phyloP scores from a whole-genome alignment of 305 asterid species.

The Rubia balearica region DNA sequence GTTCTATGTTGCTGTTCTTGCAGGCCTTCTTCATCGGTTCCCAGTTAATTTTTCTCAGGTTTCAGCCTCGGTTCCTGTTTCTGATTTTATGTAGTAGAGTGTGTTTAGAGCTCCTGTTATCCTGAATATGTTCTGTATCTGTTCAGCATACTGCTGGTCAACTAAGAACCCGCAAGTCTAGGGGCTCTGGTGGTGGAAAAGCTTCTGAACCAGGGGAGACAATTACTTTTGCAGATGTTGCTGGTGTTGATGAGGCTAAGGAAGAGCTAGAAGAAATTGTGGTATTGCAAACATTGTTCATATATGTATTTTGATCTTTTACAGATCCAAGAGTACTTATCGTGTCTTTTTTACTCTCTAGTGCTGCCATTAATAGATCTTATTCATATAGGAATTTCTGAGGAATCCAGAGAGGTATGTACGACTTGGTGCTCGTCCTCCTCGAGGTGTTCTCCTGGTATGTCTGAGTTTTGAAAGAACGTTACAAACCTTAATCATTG shows the following conservation, averaged over 20 bases:
- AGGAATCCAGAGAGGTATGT: conserved; percentile 85
- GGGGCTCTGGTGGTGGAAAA: conserved; percentile 60
- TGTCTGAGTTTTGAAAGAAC: conserved; percentile 28
- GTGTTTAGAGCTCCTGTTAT: conserved; percentile 14
- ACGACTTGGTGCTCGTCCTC: conserved; percentile 98
- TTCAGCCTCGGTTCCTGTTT: conserved; percentile 14
- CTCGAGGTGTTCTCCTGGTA: conserved; percentile 98
- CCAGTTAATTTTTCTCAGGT: conserved; percentile 93
- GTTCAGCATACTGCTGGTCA: conserved; percentile 78
- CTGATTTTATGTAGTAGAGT: conserved; percentile 15
- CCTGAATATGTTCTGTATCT: conserved; percentile 20
- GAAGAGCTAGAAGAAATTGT: conserved; percentile 99
- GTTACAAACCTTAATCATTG: not conserved
- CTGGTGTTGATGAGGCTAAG: conserved; percentile 99
- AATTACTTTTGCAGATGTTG: conserved; percentile 89
- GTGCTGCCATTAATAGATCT: conserved; percentile 14
- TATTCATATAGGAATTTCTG: conserved; percentile 73
- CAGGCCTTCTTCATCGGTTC: conserved; percentile 89
- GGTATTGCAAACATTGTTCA: conserved; percentile 39
- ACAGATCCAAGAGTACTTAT: conserved; percentile 6
- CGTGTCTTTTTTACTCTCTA: conserved; percentile 15
- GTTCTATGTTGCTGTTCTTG: conserved; percentile 85
- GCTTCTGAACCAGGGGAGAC: conserved; percentile 82
- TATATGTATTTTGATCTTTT: conserved; percentile 18
- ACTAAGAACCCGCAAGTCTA: conserved; percentile 80